These are phyloP conservation scores for Echinosophora koreensis DNA, from an alignment of 306 rosid species.

Conservation along the genomic window DNA sequence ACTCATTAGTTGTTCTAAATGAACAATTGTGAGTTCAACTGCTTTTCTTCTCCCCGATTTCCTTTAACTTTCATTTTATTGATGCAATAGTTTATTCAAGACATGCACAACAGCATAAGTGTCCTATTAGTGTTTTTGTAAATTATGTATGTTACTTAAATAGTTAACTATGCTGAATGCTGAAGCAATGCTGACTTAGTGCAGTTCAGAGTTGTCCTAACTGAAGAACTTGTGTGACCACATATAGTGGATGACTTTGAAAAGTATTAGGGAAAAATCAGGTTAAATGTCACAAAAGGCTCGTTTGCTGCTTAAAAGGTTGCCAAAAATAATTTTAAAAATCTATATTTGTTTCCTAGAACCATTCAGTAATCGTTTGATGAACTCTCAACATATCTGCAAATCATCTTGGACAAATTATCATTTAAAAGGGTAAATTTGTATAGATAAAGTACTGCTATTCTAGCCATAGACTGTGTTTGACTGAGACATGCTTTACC, in stretches of 20 bases:
- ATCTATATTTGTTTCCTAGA: neutral
- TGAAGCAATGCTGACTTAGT: neutral
- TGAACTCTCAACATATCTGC: slow-evolving; percentile 33
- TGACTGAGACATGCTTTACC: neutral
- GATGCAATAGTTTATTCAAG: neutral
- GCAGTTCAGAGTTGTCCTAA: slow-evolving; percentile 14
- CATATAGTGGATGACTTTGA: neutral
- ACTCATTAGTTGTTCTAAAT: slow-evolving; percentile 64
- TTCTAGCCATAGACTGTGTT: slow-evolving; percentile 7
- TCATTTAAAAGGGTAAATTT: slow-evolving; percentile 20
- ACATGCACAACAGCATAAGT: slow-evolving; percentile 24
- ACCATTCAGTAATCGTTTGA: slow-evolving; percentile 22
- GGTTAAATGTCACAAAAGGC: neutral
- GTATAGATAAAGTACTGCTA: neutral
- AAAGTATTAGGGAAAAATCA: neutral
- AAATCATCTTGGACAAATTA: slow-evolving; percentile 3
- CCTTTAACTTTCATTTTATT: slow-evolving; percentile 35
- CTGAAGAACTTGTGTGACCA: slow-evolving; percentile 12
- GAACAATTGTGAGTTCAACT: slow-evolving; percentile 65
- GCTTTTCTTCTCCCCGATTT: slow-evolving; percentile 21
- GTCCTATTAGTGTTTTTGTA: slow-evolving; percentile 2
- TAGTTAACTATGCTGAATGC: neutral
- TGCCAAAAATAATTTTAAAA: neutral
- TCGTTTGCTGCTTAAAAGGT: slow-evolving; percentile 18
- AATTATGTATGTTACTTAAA: neutral